Evolutionary conservation across 306 rosid genomes (phyloP), one percentile per base, ranked within the genome.

Genomic region (Malus sylvestris): DNA sequence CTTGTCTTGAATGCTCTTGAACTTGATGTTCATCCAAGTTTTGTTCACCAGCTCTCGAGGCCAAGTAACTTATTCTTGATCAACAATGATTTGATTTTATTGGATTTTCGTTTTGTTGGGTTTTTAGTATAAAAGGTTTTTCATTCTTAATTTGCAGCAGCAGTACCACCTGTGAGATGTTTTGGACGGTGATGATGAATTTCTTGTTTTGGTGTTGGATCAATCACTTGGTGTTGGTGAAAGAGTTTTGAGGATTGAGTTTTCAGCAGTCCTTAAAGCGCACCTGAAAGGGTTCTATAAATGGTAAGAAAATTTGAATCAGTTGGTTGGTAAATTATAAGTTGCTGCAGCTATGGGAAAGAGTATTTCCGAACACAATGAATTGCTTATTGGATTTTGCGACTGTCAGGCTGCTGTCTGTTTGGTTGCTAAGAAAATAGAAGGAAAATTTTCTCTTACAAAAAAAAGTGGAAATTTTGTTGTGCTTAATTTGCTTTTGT

Each of bases 261-360:
- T 87, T 80, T 87, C 90, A 71, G 89, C 87, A 23, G 72, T 77
- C 70, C 91, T 91, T 61, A 87, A 87, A 64, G 79, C 81, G n/a
- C 85, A 86, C 51, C 82, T 89, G n/a, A 66, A 2, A 66, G 92
- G 93, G 25, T 83, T 89, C 51, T 87, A 91, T 62, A 91, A 60
- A 82, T 88, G 88, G 92, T 83, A 63, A 23, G 16, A 61, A 30
- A 23, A 25, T 70, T 59, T 67, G 16, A 22, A 60, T 58, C 53
- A 53, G 3, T 60, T 52, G 35, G 35, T 52, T 29, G 18, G 8
- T 20, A 33, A 20, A 3, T 16, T 20, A 16, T 35, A 7, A 16
- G 20, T 67, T 55, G 16, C 65, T 46, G 18, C 52, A 57, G 67
- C 12, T 53, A 0, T 68, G 46, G 69, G 60, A 30, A 40, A 14